These are phyloP conservation scores for Rheum nobile DNA, from an alignment of 148 eudicot species.

Conservation along the genomic window DNA sequence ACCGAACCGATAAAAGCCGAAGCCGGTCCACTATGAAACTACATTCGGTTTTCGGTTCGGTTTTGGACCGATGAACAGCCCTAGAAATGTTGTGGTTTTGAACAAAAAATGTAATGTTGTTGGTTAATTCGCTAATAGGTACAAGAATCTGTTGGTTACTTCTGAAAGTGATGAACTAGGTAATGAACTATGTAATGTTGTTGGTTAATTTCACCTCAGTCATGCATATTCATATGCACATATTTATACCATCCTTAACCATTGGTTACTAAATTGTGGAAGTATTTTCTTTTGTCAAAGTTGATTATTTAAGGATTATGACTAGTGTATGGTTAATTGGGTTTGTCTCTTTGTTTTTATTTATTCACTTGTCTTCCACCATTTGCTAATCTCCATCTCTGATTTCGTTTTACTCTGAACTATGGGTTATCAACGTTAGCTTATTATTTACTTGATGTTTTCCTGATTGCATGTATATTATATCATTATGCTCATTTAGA, in stretches of 20 bases:
- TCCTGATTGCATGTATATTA: background rate
- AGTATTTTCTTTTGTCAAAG: background rate
- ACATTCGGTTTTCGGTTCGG: no score
- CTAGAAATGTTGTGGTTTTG: background rate
- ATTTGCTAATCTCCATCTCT: background rate
- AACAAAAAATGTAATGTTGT: background rate
- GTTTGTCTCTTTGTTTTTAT: background rate
- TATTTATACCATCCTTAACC: background rate
- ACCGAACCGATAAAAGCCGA: no score
- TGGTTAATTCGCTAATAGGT: constrained; percentile 31
- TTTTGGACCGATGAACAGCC: no score
- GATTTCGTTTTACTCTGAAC: background rate
- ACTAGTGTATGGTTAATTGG: background rate
- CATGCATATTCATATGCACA: background rate
- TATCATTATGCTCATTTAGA: background rate
- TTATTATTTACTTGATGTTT: background rate
- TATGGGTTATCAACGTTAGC: background rate
- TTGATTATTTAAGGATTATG: background rate
- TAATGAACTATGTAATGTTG: constrained; percentile 55
- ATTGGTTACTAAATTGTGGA: background rate
- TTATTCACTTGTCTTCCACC: background rate
- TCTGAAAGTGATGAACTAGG: constrained; percentile 40
- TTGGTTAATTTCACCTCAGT: constrained; percentile 36
- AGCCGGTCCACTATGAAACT: no score
- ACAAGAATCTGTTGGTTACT: constrained; percentile 28